phyloP scores from a whole-genome alignment of 345 rosid genomes.

The Hibiscus syriacus region DNA sequence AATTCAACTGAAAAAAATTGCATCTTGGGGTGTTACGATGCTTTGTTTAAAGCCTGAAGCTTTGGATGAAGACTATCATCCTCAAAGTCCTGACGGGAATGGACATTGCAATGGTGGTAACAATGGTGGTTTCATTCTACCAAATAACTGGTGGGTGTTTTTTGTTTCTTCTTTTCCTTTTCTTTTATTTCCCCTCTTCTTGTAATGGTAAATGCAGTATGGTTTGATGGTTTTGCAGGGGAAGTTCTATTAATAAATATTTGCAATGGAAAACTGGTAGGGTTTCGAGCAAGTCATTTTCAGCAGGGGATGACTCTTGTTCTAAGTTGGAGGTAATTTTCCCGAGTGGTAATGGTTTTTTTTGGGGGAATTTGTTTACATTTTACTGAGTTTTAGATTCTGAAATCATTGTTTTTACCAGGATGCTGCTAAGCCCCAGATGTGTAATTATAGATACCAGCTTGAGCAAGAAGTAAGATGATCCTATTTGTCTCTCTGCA shows the following conservation, averaged over 20 bases:
- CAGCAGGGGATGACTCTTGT: slow-evolving; percentile 47
- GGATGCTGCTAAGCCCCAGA: slow-evolving; percentile 27
- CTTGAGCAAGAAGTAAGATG: slow-evolving; percentile 86
- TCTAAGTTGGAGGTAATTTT: slow-evolving; percentile 42
- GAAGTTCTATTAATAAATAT: slow-evolving; percentile 49
- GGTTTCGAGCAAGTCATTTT: slow-evolving; percentile 40
- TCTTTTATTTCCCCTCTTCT: not conserved
- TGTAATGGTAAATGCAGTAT: not conserved
- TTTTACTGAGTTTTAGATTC: not conserved
- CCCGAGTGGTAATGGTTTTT: not conserved
- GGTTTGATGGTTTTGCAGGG: slow-evolving; percentile 25
- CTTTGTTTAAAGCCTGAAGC: slow-evolving; percentile 56
- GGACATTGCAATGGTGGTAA: not conserved
- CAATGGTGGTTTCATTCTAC: slow-evolving; percentile 31
- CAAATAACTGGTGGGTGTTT: slow-evolving; percentile 39
- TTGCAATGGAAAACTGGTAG: slow-evolving; percentile 34
- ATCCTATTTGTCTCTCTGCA: not conserved
- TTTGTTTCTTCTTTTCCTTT: not conserved
- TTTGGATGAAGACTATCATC: slow-evolving; percentile 35
- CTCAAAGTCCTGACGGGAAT: not conserved
- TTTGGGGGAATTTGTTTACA: not conserved
- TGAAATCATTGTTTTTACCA: slow-evolving; percentile 17
- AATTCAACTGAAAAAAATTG: not conserved
- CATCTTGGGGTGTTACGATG: slow-evolving; percentile 23
- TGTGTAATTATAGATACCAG: slow-evolving; percentile 45